Evolutionary conservation across 1,284 basidiomycete genomes (phyloP).

Genomic region (Vanrija humicola): DNA sequence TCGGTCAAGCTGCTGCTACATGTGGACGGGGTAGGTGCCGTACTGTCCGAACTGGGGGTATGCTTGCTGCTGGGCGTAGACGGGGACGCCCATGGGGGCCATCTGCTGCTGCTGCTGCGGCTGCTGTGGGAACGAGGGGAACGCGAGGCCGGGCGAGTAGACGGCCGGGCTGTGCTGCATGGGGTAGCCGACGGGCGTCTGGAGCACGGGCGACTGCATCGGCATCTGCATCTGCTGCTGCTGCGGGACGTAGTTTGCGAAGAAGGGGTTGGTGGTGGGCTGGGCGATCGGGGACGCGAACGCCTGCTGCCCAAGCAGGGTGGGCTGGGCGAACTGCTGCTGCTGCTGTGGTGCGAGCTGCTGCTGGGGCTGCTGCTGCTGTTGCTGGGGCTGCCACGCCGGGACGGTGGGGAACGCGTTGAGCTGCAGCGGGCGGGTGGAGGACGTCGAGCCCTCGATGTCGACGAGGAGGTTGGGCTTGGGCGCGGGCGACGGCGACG

Average conservation of each 20-base stretch:
- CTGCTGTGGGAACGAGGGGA: too few relatives aligned
- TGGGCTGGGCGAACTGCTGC: too few relatives aligned
- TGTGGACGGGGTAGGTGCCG: too few relatives aligned
- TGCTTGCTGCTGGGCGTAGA: too few relatives aligned
- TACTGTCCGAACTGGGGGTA: too few relatives aligned
- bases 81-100: too few relatives aligned
- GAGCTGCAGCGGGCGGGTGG: slow-evolving; percentile 37
- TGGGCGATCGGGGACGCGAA: background rate
- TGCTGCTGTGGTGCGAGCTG: background rate
- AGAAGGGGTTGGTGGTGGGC: background rate
- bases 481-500: background rate
- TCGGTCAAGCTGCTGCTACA: background rate
- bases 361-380: background rate
- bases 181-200: background rate
- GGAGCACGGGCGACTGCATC: background rate
- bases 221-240: background rate
- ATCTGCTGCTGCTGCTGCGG: background rate
- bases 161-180: too few relatives aligned
- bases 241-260: background rate
- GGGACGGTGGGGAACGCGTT: slow-evolving; percentile 15
- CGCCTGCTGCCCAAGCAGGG: slow-evolving; percentile 14
- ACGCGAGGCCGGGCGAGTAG: too few relatives aligned
- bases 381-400: background rate
- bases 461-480: slow-evolving; percentile 21
- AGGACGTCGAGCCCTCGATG: slow-evolving; percentile 19